Percentiles rank a stretch among this genome's conserved stretches.
These are phyloP conservation scores for Gaeumannomyces tritici DNA, from an alignment of 2,329 filamentous ascomycete genomes.

Conservation along the genomic window DNA sequence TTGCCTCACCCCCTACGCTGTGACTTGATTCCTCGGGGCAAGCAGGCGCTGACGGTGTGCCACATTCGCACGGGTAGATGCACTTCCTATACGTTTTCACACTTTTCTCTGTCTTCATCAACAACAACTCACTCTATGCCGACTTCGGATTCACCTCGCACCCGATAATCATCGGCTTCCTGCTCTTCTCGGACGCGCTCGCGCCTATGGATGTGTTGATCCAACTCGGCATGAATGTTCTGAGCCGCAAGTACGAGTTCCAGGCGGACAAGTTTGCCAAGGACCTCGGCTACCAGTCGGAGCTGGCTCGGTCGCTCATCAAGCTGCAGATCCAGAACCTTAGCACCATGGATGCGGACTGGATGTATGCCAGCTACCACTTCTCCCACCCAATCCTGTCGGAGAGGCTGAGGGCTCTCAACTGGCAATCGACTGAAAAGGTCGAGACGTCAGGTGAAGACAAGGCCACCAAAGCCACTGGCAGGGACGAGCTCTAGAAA, in stretches of 20 bases:
- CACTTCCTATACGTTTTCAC: conserved; percentile 97
- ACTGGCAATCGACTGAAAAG: conserved; percentile 62
- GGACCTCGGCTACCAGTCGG: conserved; percentile 69
- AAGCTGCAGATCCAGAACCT: conserved; percentile 98
- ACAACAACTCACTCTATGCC: conserved; percentile 83
- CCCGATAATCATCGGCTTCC: conserved; percentile 94
- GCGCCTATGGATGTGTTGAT: conserved; percentile 90
- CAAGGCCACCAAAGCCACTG: conserved; percentile 49
- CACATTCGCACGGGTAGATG: conserved; percentile 39
- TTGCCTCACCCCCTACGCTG: neutral
- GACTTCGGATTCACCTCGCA: conserved; percentile 84
- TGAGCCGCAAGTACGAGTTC: conserved; percentile 92
- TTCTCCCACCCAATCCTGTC: conserved; percentile 96
- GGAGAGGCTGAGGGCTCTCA: conserved; percentile 82
- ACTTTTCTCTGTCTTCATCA: conserved; percentile 94
- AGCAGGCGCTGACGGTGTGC: conserved; percentile 17
- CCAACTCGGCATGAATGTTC: conserved; percentile 91
- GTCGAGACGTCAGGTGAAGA: conserved; percentile 29
- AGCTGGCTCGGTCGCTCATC: conserved; percentile 81
- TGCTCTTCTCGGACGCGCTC: conserved; percentile 94
- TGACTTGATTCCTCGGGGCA: neutral
- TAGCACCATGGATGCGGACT: conserved; percentile 97
- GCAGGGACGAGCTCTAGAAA: conserved; percentile 61
- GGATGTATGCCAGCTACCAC: conserved; percentile 97
- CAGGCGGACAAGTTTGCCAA: conserved; percentile 88